Conservation (phyloP, 2,329 filamentous ascomycete species). For the Aspergillus neoniger region DNA sequence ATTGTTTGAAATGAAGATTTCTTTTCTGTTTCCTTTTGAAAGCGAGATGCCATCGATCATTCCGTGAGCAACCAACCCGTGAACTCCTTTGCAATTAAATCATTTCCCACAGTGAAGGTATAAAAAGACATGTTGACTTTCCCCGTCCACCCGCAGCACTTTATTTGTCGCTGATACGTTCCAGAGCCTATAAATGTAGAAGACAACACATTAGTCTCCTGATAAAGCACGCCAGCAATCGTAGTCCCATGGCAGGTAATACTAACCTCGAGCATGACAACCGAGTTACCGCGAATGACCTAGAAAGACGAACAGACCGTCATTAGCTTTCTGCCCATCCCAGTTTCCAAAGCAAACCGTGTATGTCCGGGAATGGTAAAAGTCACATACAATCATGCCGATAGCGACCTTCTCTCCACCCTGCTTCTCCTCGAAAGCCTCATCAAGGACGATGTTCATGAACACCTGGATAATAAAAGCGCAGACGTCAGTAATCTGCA, state of each 20-base stretch:
- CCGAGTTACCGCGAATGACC: conserved; percentile 96
- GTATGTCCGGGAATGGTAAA: background rate
- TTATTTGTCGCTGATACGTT: conserved; percentile 48
- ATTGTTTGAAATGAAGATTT: conserved; percentile 14
- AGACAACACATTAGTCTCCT: background rate
- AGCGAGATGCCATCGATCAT: conserved; percentile 31
- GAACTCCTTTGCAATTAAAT: conserved; percentile 40
- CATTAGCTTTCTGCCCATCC: conserved; percentile 11
- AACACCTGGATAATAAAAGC: conserved; percentile 68
- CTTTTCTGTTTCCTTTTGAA: conserved; percentile 13
- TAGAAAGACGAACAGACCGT: conserved; percentile 34
- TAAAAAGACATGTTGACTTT: conserved; percentile 26
- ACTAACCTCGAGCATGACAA: conserved; percentile 87
- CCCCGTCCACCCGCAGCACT: conserved; percentile 7
- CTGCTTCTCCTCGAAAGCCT: conserved; percentile 91
- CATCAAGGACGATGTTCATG: conserved; percentile 95
- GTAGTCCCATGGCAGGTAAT: background rate
- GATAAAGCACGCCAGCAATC: background rate
- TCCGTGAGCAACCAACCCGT: conserved; percentile 39
- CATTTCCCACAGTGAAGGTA: conserved; percentile 22
- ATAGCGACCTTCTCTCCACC: conserved; percentile 86
- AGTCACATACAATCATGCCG: conserved; percentile 78
- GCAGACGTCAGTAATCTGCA: conserved; percentile 3
- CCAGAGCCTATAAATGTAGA: conserved; percentile 34
- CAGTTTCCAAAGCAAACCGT: too few relatives aligned